Evolutionary conservation across 2,329 filamentous ascomycete species (phyloP), one percentile per base, ranked within the genome.

Genomic region (Aulographum hederae): DNA sequence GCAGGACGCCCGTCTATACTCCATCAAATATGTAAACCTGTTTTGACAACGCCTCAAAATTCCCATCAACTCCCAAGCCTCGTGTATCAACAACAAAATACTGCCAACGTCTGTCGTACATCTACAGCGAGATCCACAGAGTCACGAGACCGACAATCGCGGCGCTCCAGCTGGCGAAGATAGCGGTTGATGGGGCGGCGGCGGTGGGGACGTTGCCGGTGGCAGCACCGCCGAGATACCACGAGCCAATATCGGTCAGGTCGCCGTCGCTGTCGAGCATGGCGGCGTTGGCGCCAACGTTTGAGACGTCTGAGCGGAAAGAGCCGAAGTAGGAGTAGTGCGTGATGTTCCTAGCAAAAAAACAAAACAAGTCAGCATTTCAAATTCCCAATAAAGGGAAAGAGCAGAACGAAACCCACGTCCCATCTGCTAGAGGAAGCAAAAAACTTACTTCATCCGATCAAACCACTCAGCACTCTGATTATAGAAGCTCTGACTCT

Each of bases 301-400:
- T 86, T 38, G 73, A 78, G 12, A 67, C 67, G 31, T 63, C 56
- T 3, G 68, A 70, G 32, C 78, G 66, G 47, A 86, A 86, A 6
- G 74, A 65, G 28, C 78, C 79, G 43, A 84, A 89, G 50, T 77
- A 78, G 1, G 73, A 72, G 49, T 86, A 86, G 18, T 68, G 67
- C 2, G 63, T 69, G 12, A 84, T 60, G 33, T 65, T 72, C 11
- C n/a, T n/a, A n/a, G n/a, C 16, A 29, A 30, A 12, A 6, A 34
- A 25, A 30, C 21, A 10, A 17, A 25, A 6, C 10, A 10, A 12
- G 21, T 25, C 21, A 25, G 21, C 13, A 10, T 10, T 13, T 13
- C 10, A 25, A 25, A 25, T 25, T 13, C 21, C 21, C n/a, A n/a
- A n/a, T n/a, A n/a, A n/a, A n/a, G n/a, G n/a, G n/a, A n/a, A n/a